Evolutionary conservation across 2,329 filamentous ascomycete species (phyloP), one percentile per base, ranked within the genome.

Genomic region (Phialophora tarda): DNA sequence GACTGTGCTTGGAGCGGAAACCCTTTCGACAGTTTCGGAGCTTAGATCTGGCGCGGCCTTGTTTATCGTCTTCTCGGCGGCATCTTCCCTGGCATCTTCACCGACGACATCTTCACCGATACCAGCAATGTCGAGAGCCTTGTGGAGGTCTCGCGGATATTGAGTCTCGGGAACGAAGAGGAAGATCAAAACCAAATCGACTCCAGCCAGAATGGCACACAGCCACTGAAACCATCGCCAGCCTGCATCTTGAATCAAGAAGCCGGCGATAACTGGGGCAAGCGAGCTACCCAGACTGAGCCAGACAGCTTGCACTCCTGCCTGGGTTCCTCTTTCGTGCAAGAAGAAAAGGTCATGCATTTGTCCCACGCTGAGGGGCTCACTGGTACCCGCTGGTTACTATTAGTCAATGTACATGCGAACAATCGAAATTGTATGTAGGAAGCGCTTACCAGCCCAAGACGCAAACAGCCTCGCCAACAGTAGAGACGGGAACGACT

Each of bases 271-370:
- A 1, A 44, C 21, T 0, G 55, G 55, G 3, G 55, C 55, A 3
- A 58, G 21, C 17, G 55, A 38, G 14, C 34, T 58, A 1, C 55
- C 55, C n/a, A 10, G 14, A 21, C 55, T 58, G 1, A 58, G 32
- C 30, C 32, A 23, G 76, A 75, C 69, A 3, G 76, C 71, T 34
- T 78, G 78, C 2, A 74, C 63, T 2, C 77, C 77, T 1, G 41
- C 34, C 14, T 77, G 61, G 0, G 62, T 14, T 21, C 83, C 84
- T 60, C 85, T 77, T 71, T 87, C 82, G 66, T 87, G 84, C 17
- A 87, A 75, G 72, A 85, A 87, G 74, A 86, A 87, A 32, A 86
- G 74, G 68, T 87, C 85, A 2, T 83, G 77, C n/a, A n/a, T n/a
- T n/a, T n/a, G n/a, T n/a, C n/a, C 76, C 0, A 83, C 84, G 1